phyloP scores from a whole-genome alignment of 225 moss, liverwort and hornwort genomes.

The Takakia lepidozioides region DNA sequence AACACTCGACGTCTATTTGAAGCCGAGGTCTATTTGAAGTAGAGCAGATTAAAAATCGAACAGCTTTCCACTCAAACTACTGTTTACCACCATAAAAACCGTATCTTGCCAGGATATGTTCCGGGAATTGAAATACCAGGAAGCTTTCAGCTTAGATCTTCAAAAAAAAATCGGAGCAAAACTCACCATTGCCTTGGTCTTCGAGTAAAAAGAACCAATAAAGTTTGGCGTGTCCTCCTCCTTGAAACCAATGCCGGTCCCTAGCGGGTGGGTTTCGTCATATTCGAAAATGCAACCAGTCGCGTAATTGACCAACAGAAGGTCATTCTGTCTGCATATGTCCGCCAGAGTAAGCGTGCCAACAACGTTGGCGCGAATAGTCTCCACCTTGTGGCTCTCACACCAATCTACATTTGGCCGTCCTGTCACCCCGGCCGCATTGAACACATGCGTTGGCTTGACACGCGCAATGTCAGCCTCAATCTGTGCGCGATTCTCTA shows the following conservation, averaged over 20 bases:
- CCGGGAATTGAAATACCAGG: too few relatives aligned
- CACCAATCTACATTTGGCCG: slow-evolving; percentile 38
- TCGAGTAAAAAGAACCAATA: slow-evolving; percentile 24
- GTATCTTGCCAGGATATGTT: too few relatives aligned
- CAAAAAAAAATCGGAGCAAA: too few relatives aligned
- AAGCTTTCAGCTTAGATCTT: too few relatives aligned
- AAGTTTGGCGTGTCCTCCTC: slow-evolving; percentile 31
- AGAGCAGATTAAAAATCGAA: too few relatives aligned
- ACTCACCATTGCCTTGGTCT: slow-evolving; percentile 31
- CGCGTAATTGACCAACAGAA: slow-evolving; percentile 27
- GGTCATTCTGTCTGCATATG: slow-evolving; percentile 15
- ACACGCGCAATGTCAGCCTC: slow-evolving; percentile 18
- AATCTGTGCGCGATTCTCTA: slow-evolving; percentile 20
- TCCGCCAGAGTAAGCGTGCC: slow-evolving; percentile 32
- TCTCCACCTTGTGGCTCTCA: slow-evolving; percentile 25
- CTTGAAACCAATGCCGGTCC: slow-evolving; percentile 28
- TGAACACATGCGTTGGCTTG: slow-evolving; percentile 34
- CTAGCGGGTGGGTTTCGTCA: slow-evolving; percentile 21
- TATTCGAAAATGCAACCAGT: slow-evolving; percentile 37
- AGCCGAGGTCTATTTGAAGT: too few relatives aligned
- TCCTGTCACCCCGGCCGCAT: slow-evolving; percentile 29
- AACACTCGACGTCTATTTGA: too few relatives aligned
- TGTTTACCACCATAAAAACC: too few relatives aligned
- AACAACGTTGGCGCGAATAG: slow-evolving; percentile 26
- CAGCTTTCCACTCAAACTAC: too few relatives aligned